A percentile compares a stretch with the other conserved stretches of the same genome.
phyloP scores from a whole-genome alignment of 768 basidiomycete genomes.

The Gloeophyllum trabeum region DNA sequence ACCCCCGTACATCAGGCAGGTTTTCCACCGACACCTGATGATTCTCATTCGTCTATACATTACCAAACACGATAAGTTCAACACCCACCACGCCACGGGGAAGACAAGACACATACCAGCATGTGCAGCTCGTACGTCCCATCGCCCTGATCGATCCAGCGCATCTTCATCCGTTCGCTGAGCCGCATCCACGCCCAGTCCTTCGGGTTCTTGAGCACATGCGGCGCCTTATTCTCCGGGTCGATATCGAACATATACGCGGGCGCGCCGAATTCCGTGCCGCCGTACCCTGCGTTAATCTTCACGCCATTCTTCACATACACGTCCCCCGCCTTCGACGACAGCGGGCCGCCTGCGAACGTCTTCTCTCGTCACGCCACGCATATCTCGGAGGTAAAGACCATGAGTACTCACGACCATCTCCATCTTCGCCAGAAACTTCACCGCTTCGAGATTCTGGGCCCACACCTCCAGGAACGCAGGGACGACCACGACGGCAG shows the following conservation, averaged over 20 bases:
- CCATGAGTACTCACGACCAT: slow-evolving; percentile 6
- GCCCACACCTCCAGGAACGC: slow-evolving; percentile 12
- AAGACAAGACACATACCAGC: background rate
- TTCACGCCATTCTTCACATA: background rate
- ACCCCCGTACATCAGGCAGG: slow-evolving; percentile 10
- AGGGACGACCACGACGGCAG: slow-evolving; percentile 7
- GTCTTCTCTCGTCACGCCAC: too few species aligned
- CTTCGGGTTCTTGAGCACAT: background rate
- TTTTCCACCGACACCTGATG: background rate
- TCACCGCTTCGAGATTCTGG: slow-evolving; percentile 7
- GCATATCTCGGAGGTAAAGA: too few species aligned
- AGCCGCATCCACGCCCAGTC: background rate
- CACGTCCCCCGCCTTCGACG: background rate
- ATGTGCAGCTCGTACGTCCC: background rate
- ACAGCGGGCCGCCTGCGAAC: background rate
- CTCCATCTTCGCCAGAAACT: slow-evolving; percentile 6
- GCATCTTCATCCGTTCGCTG: background rate
- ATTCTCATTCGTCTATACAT: background rate
- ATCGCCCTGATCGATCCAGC: background rate
- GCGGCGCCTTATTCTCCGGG: too few species aligned
- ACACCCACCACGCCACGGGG: background rate
- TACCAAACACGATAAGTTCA: background rate
- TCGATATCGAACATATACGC: too few species aligned
- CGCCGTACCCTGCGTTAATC: background rate
- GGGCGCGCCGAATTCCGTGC: background rate